These are phyloP conservation scores for Roridomyces roridus DNA, from an alignment of 768 basidiomycete genomes.

Conservation along the genomic window DNA sequence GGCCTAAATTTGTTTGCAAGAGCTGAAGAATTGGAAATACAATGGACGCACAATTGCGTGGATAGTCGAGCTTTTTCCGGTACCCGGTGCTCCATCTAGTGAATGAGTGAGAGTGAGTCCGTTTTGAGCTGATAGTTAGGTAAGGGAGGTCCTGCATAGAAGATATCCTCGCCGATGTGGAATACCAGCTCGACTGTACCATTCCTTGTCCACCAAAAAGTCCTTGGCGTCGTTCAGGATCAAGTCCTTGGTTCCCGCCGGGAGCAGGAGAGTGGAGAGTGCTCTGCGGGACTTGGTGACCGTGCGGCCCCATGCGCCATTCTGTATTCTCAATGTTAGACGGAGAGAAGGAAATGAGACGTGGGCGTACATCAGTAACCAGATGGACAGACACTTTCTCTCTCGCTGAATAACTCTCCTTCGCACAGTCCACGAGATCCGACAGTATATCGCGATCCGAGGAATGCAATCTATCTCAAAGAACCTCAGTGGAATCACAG, in stretches of 20 bases:
- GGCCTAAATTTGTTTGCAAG: too few relatives aligned
- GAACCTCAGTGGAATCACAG: too few relatives aligned
- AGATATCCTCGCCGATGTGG: constrained; percentile 13
- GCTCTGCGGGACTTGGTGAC: constrained; percentile 7
- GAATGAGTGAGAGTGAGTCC: background rate
- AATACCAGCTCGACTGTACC: constrained; percentile 9
- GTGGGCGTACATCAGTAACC: too few relatives aligned
- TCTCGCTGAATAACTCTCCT: background rate
- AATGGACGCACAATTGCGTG: constrained; percentile 3
- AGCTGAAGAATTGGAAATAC: too few relatives aligned
- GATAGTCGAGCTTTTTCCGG: constrained; percentile 16
- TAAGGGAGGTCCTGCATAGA: too few relatives aligned
- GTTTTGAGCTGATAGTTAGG: fast-evolving
- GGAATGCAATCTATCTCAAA: too few relatives aligned
- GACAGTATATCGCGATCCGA: constrained; percentile 9
- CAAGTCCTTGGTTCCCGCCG: constrained; percentile 3
- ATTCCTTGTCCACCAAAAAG: constrained; percentile 8
- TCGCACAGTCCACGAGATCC: constrained; percentile 16
- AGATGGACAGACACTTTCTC: constrained; percentile 12
- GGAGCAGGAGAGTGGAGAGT: constrained; percentile 6
- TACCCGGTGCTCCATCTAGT: constrained; percentile 11
- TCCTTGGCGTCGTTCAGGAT: constrained; percentile 8
- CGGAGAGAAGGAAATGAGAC: too few relatives aligned
- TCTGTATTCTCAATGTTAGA: too few relatives aligned
- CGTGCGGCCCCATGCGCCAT: too few relatives aligned